Evolutionary conservation across 2,329 filamentous ascomycete species (phyloP).

Genomic region (Stachybotrys chlorohalonatus): DNA sequence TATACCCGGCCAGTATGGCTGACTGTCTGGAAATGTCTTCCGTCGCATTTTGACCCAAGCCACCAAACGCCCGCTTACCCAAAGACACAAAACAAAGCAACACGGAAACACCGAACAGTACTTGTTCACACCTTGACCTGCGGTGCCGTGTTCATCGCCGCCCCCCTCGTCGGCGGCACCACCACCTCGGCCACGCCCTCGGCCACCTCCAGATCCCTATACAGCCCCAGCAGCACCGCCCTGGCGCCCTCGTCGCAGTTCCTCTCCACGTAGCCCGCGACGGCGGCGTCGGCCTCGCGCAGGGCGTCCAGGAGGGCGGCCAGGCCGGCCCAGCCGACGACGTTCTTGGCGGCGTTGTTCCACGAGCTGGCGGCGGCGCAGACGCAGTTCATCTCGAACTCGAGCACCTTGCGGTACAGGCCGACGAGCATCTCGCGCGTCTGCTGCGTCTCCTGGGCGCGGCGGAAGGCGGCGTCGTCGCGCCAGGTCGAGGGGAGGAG

Average conservation of each 20-base stretch:
- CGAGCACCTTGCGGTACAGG: slow-evolving; percentile 22
- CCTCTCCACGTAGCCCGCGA: slow-evolving; percentile 12
- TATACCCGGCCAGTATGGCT: no score
- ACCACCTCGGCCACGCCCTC: neutral
- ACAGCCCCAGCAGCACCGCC: slow-evolving; percentile 6
- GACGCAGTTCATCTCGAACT: slow-evolving; percentile 30
- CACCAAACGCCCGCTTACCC: no score
- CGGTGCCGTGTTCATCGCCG: no score
- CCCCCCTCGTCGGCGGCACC: no score
- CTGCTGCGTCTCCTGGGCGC: slow-evolving; percentile 7
- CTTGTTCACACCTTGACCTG: no score
- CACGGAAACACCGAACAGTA: no score
- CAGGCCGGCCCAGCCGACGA: slow-evolving; percentile 24
- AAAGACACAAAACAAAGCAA: no score
- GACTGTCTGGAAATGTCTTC: no score
- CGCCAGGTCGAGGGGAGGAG: slow-evolving; percentile 14
- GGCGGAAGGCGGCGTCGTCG: slow-evolving; percentile 12
- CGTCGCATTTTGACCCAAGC: no score
- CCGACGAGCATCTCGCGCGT: slow-evolving; percentile 13
- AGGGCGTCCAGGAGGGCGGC: slow-evolving; percentile 15
- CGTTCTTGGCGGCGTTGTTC: slow-evolving; percentile 25
- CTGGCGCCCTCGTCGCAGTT: slow-evolving; percentile 8
- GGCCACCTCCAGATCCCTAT: slow-evolving; percentile 5
- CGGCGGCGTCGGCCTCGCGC: slow-evolving; percentile 14
- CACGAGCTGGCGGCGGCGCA: slow-evolving; percentile 26